Conservation (phyloP, 129 eudicot genomes). For the Tagetes erecta region DNA sequence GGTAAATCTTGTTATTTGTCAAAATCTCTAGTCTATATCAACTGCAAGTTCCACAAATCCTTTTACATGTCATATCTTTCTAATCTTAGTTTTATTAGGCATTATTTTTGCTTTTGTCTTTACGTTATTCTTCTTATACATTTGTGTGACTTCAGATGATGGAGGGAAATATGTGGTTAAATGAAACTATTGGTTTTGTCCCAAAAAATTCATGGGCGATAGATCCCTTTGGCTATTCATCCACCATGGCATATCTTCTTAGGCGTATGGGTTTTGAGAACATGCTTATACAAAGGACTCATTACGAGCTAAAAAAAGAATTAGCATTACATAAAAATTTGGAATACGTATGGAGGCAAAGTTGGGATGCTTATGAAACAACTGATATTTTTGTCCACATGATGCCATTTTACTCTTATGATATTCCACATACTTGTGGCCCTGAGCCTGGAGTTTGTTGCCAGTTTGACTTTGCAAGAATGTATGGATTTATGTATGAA, state of each 20-base stretch:
- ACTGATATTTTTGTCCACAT: constrained; percentile 98
- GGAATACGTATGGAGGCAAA: constrained; percentile 93
- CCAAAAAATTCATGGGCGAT: constrained; percentile 98
- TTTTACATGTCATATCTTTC: constrained; percentile 13
- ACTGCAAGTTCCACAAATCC: neutral
- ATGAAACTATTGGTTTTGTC: constrained; percentile 85
- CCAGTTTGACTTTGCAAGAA: constrained; percentile 96
- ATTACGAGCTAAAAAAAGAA: constrained; percentile 94
- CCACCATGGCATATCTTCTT: constrained; percentile 99
- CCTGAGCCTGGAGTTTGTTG: constrained; percentile 99
- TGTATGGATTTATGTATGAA: constrained; percentile 81
- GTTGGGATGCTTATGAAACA: constrained; percentile 91
- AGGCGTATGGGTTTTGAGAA: constrained; percentile 99
- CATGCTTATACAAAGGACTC: constrained; percentile 99
- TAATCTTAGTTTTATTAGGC: neutral
- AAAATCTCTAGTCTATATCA: neutral
- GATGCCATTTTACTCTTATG: constrained; percentile 99
- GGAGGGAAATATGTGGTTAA: constrained; percentile 97
- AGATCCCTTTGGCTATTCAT: constrained; percentile 96
- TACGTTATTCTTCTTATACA: neutral
- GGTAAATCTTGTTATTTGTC: neutral
- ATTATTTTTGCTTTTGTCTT: neutral
- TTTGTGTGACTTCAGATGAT: constrained; percentile 52
- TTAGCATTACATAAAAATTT: constrained; percentile 74
- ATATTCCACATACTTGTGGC: constrained; percentile 96